A percentile compares a stretch with the other conserved stretches of the same genome.
Evolutionary conservation across 345 rosid genomes (phyloP).

Genomic region (Euclidium syriacum): DNA sequence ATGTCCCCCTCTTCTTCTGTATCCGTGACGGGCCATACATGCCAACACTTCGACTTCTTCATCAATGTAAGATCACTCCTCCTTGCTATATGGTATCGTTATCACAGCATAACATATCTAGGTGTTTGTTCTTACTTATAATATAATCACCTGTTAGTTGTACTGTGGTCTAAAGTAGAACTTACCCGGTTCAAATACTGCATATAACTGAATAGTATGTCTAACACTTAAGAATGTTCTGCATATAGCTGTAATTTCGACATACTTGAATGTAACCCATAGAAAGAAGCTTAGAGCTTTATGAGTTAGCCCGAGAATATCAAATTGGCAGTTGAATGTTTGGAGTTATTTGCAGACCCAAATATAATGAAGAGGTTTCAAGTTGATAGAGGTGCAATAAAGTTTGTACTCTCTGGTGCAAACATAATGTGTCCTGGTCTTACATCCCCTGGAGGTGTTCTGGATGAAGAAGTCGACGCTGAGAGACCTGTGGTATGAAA

Average conservation of each 20-base stretch:
- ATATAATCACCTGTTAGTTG: not conserved
- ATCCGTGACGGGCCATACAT: conserved; percentile 97
- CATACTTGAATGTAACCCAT: not conserved
- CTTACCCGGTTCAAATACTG: not conserved
- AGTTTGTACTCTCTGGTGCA: conserved; percentile 93
- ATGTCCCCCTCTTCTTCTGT: conserved; percentile 89
- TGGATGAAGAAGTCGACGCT: conserved; percentile 85
- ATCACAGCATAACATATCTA: not conserved
- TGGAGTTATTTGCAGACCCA: conserved; percentile 45
- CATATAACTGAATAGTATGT: not conserved
- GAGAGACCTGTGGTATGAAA: conserved; percentile 90
- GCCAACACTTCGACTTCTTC: conserved; percentile 95
- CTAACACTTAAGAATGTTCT: not conserved
- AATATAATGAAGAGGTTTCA: conserved; percentile 89
- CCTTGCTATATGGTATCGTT: conserved; percentile 7
- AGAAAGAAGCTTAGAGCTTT: not conserved
- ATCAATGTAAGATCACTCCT: conserved; percentile 60
- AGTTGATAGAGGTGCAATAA: conserved; percentile 98
- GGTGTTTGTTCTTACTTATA: not conserved
- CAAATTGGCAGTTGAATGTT: not conserved
- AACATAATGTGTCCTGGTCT: conserved; percentile 99
- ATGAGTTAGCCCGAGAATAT: conserved; percentile 6
- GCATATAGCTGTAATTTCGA: too few species aligned
- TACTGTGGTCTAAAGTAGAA: not conserved
- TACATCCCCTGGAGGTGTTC: conserved; percentile 91